Percentiles rank a stretch among this genome's conserved stretches.
Evolutionary conservation across 179 eudicot genomes (phyloP).

Genomic region (Drosera spatulata): DNA sequence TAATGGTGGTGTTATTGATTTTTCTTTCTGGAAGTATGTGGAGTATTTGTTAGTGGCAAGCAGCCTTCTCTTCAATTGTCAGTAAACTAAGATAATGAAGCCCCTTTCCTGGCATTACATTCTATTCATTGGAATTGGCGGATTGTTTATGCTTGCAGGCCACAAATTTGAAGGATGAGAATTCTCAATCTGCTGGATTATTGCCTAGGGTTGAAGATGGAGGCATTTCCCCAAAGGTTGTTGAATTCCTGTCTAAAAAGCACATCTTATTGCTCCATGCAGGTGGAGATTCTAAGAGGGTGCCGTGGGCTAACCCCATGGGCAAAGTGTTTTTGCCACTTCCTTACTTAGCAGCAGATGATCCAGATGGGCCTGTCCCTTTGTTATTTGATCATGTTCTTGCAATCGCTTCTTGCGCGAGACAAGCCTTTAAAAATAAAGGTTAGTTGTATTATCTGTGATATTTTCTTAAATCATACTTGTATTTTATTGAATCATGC

Average conservation of each 20-base stretch:
- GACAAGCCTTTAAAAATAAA: conserved; percentile 88
- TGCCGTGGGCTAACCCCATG: conserved; percentile 99
- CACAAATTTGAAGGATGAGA: conserved; percentile 17
- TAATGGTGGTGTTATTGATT: no score
- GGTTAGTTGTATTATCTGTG: conserved; percentile 35
- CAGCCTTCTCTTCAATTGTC: no score
- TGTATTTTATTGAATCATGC: no score
- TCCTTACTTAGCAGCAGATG: conserved; percentile 92
- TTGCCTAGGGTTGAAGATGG: conserved; percentile 31
- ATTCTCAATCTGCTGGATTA: conserved; percentile 15
- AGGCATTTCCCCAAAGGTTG: conserved; percentile 17
- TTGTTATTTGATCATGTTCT: conserved; percentile 98
- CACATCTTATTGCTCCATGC: conserved; percentile 94
- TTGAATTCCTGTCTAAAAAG: conserved; percentile 46
- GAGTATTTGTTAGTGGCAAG: no score
- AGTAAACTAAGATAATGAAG: not conserved
- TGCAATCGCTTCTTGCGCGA: conserved; percentile 92
- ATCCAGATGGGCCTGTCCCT: conserved; percentile 96
- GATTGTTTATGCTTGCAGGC: conserved; percentile 32
- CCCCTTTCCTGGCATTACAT: not conserved
- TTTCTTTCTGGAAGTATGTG: no score
- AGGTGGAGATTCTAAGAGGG: conserved; percentile 99
- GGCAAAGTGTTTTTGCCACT: conserved; percentile 98
- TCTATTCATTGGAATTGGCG: conserved; percentile 8
- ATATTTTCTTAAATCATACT: no score